Conservation (phyloP, 1,139 yeast species). For the Sugiyamaella pinicola region DNA sequence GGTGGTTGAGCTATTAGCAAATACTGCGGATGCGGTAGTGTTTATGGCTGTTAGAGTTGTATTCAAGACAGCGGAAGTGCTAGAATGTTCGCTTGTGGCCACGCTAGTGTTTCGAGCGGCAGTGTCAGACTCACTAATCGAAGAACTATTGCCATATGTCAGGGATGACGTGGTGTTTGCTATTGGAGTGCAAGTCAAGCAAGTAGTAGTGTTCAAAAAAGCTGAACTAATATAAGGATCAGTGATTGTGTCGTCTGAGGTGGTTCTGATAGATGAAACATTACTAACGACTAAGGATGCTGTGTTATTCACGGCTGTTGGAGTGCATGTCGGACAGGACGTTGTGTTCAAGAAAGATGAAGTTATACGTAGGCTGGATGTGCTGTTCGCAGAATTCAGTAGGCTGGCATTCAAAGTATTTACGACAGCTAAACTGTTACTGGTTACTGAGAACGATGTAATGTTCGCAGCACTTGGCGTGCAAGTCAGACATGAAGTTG, state of each 20-base stretch:
- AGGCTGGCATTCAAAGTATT: conserved; percentile 3
- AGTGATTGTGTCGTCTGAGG: background rate
- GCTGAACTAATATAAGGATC: background rate
- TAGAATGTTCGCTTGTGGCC: too few species aligned
- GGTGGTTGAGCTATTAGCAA: too few species aligned
- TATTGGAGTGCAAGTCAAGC: background rate
- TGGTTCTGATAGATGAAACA: background rate
- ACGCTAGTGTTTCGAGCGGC: too few species aligned
- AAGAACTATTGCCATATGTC: too few species aligned
- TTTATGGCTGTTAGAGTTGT: too few species aligned
- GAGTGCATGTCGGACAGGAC: background rate
- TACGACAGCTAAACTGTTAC: background rate
- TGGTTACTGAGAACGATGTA: background rate
- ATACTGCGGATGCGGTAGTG: too few species aligned
- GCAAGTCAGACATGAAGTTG: background rate
- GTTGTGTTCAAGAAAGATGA: background rate
- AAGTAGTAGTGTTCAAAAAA: background rate
- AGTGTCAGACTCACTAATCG: too few species aligned
- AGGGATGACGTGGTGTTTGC: too few species aligned
- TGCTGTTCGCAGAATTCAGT: conserved; percentile 2
- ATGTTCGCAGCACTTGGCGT: background rate
- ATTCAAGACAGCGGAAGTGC: too few species aligned
- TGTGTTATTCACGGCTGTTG: background rate
- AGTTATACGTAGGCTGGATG: conserved; percentile 12
- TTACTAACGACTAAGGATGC: background rate